phyloP scores from a whole-genome alignment of 768 basidiomycete species.

The Lentinula edodes region DNA sequence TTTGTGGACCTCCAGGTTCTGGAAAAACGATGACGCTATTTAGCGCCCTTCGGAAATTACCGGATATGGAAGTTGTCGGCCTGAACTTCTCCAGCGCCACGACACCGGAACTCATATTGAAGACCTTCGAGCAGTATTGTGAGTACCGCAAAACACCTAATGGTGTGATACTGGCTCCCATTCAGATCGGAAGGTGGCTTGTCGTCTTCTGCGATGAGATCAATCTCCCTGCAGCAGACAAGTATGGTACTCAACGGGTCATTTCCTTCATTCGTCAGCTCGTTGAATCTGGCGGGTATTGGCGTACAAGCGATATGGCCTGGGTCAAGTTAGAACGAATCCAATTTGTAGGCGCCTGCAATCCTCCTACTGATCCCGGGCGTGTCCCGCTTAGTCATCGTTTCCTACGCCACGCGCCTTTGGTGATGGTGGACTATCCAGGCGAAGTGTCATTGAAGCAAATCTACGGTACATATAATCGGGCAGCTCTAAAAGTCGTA shows the following conservation, averaged over 20 bases:
- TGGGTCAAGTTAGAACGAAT: slow-evolving; percentile 99
- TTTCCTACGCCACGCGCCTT: slow-evolving; percentile 94
- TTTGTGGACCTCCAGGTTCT: slow-evolving; percentile 99
- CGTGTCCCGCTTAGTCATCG: slow-evolving; percentile 97
- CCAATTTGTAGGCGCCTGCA: slow-evolving; percentile 98
- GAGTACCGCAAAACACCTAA: slow-evolving; percentile 98
- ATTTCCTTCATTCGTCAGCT: slow-evolving; percentile 98
- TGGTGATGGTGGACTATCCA: slow-evolving; percentile 99
- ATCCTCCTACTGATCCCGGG: slow-evolving; percentile 98
- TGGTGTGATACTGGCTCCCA: slow-evolving; percentile 91
- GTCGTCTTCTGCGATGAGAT: slow-evolving; percentile 99
- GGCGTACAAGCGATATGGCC: slow-evolving; percentile 89
- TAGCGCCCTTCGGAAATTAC: slow-evolving; percentile 93
- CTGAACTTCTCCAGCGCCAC: slow-evolving; percentile 99
- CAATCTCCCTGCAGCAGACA: slow-evolving; percentile 94
- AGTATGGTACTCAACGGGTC: slow-evolving; percentile 97
- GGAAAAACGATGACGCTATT: slow-evolving; percentile 99
- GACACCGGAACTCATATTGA: slow-evolving; percentile 94
- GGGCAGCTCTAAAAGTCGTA: slow-evolving; percentile 91
- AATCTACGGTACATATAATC: slow-evolving; percentile 97
- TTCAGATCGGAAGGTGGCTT: slow-evolving; percentile 95
- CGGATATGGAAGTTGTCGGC: slow-evolving; percentile 98
- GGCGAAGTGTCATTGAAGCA: slow-evolving; percentile 95
- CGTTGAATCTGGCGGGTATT: slow-evolving; percentile 92
- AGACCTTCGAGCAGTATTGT: slow-evolving; percentile 99